A percentile compares a stretch with the other conserved stretches of the same genome.
phyloP scores from a whole-genome alignment of 176 grass and related monocot species.

The Oryza glumipatula region DNA sequence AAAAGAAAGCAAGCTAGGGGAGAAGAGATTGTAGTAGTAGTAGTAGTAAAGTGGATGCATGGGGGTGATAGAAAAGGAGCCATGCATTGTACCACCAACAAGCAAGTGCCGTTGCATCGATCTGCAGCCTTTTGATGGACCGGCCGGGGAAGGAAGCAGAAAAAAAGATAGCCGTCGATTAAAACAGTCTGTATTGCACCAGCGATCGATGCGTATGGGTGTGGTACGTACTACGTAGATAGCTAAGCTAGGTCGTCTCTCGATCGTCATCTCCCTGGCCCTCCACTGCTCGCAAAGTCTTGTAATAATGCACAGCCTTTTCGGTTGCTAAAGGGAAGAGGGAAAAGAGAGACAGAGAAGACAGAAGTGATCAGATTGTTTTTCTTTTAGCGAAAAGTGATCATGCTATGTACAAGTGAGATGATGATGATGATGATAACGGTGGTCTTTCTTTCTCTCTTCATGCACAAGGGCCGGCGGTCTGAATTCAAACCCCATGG shows the following conservation, averaged over 20 bases:
- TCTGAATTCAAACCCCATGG: slow-evolving; percentile 10
- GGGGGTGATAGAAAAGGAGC: not conserved
- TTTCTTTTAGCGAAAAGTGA: not conserved
- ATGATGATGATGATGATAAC: not conserved
- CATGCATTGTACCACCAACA: not conserved
- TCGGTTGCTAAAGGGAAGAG: not conserved
- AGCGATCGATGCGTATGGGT: not conserved
- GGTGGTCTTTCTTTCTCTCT: not conserved
- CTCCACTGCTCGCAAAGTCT: slow-evolving; percentile 19
- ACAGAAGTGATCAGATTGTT: not conserved
- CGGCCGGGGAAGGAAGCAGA: too few species aligned
- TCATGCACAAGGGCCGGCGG: not conserved
- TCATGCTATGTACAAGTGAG: not conserved
- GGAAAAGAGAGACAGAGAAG: too few species aligned
- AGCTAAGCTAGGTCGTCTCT: not conserved
- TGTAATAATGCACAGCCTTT: slow-evolving; percentile 34
- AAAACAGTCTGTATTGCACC: slow-evolving; percentile 7
- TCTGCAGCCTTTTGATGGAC: not conserved
- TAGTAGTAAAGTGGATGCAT: slow-evolving; percentile 28
- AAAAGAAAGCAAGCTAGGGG: not conserved
- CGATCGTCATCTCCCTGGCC: slow-evolving; percentile 1
- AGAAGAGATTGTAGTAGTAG: not conserved
- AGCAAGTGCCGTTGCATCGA: slow-evolving; percentile 3
- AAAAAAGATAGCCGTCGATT: not conserved
- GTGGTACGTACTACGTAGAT: not conserved